Evolutionary conservation across 257 asterid genomes (phyloP).

Genomic region (Capsicum rhomboideum): DNA sequence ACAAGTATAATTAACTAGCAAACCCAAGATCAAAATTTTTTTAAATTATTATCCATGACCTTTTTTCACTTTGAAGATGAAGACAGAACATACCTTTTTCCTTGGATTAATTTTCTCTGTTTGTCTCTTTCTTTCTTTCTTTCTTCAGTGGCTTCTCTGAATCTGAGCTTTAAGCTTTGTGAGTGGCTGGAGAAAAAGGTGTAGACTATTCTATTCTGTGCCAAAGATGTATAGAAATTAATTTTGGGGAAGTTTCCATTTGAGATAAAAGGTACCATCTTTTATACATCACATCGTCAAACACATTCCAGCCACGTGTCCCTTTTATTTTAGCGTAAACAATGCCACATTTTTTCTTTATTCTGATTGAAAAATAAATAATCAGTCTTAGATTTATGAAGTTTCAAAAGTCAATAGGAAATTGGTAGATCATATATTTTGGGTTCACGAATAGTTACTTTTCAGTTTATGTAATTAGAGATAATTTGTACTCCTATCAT

Average conservation of each 20-base stretch:
- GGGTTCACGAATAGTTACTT: too few relatives aligned
- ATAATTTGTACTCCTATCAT: too few relatives aligned
- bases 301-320: not conserved
- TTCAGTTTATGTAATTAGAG: too few relatives aligned
- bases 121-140: not conserved
- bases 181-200: not conserved
- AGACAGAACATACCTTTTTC: constrained; percentile 16
- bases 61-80: not conserved
- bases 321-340: not conserved
- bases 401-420: too few relatives aligned
- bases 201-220: not conserved
- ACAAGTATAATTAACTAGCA: not conserved
- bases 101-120: not conserved
- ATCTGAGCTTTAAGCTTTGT: not conserved
- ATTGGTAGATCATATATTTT: too few relatives aligned
- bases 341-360: too few relatives aligned
- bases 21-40: not conserved
- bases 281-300: not conserved
- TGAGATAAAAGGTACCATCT: not conserved
- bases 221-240: not conserved
- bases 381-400: too few relatives aligned
- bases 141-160: not conserved
- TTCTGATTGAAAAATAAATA: too few relatives aligned
- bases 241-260: not conserved
- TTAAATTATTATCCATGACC: too few relatives aligned